phyloP scores from a whole-genome alignment of 2,329 filamentous ascomycete species.

The Gremmenia infestans region DNA sequence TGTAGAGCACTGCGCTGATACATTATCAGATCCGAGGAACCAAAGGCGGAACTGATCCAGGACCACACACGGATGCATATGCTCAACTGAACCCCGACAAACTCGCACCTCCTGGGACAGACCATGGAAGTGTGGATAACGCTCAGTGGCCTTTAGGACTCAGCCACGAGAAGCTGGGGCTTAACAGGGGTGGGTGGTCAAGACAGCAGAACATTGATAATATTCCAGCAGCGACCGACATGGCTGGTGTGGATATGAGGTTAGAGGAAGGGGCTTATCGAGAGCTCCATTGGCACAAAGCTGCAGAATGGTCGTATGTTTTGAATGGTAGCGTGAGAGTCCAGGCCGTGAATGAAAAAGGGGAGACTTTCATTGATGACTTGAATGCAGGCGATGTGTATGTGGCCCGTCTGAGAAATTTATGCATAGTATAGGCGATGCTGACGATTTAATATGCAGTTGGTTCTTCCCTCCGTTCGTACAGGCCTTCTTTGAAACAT shows the following conservation, averaged over 20 bases:
- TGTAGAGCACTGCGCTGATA: not conserved
- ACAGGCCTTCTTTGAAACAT: not conserved
- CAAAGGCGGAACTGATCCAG: constrained; percentile 46
- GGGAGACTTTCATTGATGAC: constrained; percentile 73
- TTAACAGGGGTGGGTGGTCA: constrained; percentile 67
- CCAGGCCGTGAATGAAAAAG: constrained; percentile 69
- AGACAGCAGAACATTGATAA: constrained; percentile 66
- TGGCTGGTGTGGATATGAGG: constrained; percentile 75
- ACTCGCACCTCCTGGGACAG: constrained; percentile 66
- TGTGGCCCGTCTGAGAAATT: not conserved
- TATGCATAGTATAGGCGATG: not conserved
- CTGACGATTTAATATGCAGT: not conserved
- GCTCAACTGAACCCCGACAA: constrained; percentile 67
- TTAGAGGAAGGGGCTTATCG: constrained; percentile 68
- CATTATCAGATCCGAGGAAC: constrained; percentile 40
- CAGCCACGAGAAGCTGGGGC: constrained; percentile 43
- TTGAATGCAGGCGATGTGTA: constrained; percentile 65
- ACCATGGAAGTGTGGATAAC: constrained; percentile 65
- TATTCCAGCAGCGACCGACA: constrained; percentile 60
- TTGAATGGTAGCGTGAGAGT: constrained; percentile 66
- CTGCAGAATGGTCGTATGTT: constrained; percentile 74
- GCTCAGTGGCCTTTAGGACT: constrained; percentile 60
- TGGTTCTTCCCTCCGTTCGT: constrained; percentile 72
- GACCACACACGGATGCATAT: constrained; percentile 62
- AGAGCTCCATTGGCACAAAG: constrained; percentile 77